These are phyloP conservation scores for Pseudonitzschia pungens DNA, from an alignment of 108 stramenopile species.

Conservation along the genomic window DNA sequence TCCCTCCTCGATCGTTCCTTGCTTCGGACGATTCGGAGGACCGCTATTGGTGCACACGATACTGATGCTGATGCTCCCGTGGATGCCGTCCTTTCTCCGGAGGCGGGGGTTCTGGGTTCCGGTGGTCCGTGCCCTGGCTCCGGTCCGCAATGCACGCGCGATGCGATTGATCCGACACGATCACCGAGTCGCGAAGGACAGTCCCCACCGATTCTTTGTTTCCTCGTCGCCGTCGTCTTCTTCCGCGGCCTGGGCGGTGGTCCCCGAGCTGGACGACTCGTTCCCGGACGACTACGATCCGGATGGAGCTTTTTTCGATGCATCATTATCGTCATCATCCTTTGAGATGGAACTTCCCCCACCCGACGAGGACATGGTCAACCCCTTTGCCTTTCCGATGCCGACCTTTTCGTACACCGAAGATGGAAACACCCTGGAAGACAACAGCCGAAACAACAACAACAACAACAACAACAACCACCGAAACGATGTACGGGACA, in stretches of 20 bases:
- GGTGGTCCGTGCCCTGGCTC: too few relatives aligned
- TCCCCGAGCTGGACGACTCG: background rate
- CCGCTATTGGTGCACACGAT: too few relatives aligned
- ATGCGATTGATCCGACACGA: too few relatives aligned
- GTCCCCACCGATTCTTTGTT: too few relatives aligned
- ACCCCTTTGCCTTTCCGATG: background rate
- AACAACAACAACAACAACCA: conserved; percentile 2
- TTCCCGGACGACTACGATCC: conserved; percentile 2
- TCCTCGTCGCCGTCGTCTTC: background rate
- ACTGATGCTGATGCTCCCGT: too few relatives aligned
- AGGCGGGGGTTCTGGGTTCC: too few relatives aligned
- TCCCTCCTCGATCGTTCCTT: too few relatives aligned
- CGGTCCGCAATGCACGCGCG: too few relatives aligned
- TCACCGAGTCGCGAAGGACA: too few relatives aligned
- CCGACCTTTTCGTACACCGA: conserved; percentile 3
- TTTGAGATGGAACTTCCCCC: background rate
- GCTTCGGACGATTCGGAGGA: too few relatives aligned
- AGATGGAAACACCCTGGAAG: background rate
- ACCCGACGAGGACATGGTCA: background rate
- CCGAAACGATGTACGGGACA: background rate
- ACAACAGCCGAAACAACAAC: background rate
- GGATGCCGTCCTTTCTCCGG: too few relatives aligned
- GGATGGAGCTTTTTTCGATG: background rate
- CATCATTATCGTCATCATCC: background rate
- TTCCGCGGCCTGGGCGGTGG: background rate